A percentile compares a stretch with the other conserved stretches of the same genome.
phyloP scores from a whole-genome alignment of 2,329 filamentous ascomycete species.

The Phaeosphaeriaceae sp. region DNA sequence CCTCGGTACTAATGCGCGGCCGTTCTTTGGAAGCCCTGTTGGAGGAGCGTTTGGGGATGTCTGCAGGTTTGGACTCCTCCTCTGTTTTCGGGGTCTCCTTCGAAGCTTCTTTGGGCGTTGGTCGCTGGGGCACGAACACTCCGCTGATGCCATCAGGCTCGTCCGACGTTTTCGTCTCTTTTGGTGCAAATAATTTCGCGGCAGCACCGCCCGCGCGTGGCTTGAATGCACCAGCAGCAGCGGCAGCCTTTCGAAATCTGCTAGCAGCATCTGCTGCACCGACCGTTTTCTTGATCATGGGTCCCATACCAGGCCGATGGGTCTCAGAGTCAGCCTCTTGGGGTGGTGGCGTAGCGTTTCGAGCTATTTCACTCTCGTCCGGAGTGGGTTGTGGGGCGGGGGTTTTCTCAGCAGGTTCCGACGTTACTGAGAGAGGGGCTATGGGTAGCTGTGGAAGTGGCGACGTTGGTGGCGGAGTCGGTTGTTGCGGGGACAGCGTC shows the following conservation, averaged over 20 bases:
- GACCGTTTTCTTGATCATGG: constrained; percentile 86
- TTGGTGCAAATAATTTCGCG: constrained; percentile 71
- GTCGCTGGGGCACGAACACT: constrained; percentile 75
- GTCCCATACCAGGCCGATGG: constrained; percentile 79
- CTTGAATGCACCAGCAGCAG: constrained; percentile 74
- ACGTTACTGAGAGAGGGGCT: constrained; percentile 8
- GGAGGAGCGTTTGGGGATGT: constrained; percentile 25
- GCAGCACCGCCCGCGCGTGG: constrained; percentile 86
- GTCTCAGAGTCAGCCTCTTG: constrained; percentile 59
- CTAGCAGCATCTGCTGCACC: constrained; percentile 76
- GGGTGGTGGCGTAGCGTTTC: constrained; percentile 55
- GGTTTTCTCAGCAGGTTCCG: constrained; percentile 49
- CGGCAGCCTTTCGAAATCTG: constrained; percentile 80
- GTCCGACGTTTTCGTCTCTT: constrained; percentile 62
- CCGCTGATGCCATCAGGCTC: constrained; percentile 89
- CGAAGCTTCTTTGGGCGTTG: constrained; percentile 32
- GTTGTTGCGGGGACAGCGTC: constrained; percentile 17
- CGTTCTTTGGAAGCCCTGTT: constrained; percentile 39
- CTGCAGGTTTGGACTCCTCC: constrained; percentile 33
- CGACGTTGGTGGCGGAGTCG: constrained; percentile 30
- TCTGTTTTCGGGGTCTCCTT: constrained; percentile 34
- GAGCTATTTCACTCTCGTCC: constrained; percentile 11
- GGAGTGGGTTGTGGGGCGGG: constrained; percentile 13
- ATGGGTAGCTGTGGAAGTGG: constrained; percentile 37
- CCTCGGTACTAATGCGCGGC: constrained; percentile 39